phyloP scores from a whole-genome alignment of 2,329 filamentous ascomycete species.

The Beauveria caledonica region DNA sequence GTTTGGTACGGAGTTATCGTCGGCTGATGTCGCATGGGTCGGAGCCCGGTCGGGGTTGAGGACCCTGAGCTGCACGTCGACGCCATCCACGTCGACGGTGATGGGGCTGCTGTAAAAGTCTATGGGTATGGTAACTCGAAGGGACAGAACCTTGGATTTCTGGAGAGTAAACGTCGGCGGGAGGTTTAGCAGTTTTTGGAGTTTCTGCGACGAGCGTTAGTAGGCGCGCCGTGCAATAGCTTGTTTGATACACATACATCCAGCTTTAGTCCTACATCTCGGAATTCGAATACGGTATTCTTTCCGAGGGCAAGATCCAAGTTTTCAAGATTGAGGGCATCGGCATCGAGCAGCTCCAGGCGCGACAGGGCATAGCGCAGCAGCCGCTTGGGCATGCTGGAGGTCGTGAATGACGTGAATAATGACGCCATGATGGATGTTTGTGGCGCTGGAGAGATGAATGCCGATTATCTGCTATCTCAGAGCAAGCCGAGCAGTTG shows the following conservation, averaged over 20 bases:
- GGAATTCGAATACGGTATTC: conserved; percentile 75
- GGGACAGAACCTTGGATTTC: conserved; percentile 64
- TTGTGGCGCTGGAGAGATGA: background rate
- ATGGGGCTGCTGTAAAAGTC: conserved; percentile 84
- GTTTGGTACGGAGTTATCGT: conserved; percentile 47
- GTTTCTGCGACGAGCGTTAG: conserved; percentile 51
- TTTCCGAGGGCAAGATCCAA: conserved; percentile 77
- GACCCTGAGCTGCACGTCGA: conserved; percentile 61
- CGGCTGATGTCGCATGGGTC: conserved; percentile 34
- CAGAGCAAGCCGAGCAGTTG: background rate
- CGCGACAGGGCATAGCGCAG: conserved; percentile 78
- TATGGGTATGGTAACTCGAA: conserved; percentile 77
- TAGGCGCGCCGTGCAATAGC: background rate
- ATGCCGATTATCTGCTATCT: background rate
- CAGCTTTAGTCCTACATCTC: conserved; percentile 74
- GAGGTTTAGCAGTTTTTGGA: conserved; percentile 65
- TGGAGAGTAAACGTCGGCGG: conserved; percentile 63
- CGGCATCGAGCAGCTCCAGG: conserved; percentile 79
- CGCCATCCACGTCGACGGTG: conserved; percentile 69
- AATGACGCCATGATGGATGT: conserved; percentile 57
- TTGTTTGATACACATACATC: conserved; percentile 45
- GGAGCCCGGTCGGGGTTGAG: conserved; percentile 25
- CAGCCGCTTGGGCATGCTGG: conserved; percentile 81
- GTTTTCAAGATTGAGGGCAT: conserved; percentile 77
- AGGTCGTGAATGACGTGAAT: conserved; percentile 54